Percentiles rank a stretch among this genome's conserved stretches.
Evolutionary conservation across 2,329 filamentous ascomycete genomes (phyloP).

Genomic region (Boeremia lycopersici): DNA sequence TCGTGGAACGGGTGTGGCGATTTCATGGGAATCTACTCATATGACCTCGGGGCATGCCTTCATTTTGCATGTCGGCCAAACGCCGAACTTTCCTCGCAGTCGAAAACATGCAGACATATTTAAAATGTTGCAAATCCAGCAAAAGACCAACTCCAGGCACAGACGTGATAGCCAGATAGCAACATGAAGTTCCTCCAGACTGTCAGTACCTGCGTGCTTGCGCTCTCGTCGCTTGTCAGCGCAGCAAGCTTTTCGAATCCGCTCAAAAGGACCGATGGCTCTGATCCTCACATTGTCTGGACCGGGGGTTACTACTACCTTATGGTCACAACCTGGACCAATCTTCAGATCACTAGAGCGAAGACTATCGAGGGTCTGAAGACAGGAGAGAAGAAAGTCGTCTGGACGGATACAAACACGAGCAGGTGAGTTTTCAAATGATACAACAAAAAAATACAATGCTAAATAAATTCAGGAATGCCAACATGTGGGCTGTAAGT

Average conservation of each 20-base stretch:
- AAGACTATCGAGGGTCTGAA: slow-evolving; percentile 63
- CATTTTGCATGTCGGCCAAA: slow-evolving; percentile 7
- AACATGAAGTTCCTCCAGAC: slow-evolving; percentile 25
- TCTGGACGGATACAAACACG: slow-evolving; percentile 57
- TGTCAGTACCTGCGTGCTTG: slow-evolving; percentile 19
- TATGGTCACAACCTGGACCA: slow-evolving; percentile 61
- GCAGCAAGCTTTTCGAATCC: slow-evolving; percentile 59
- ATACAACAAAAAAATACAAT: slow-evolving; percentile 40
- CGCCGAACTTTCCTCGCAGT: neutral
- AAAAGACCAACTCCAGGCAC: neutral
- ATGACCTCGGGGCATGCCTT: neutral
- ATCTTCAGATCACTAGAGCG: slow-evolving; percentile 61
- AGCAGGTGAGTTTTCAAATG: slow-evolving; percentile 32
- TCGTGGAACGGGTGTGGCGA: neutral
- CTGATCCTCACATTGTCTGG: slow-evolving; percentile 61
- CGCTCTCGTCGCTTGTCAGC: slow-evolving; percentile 29
- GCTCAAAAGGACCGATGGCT: slow-evolving; percentile 56
- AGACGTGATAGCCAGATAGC: neutral
- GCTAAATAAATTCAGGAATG: slow-evolving; percentile 45
- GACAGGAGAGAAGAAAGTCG: slow-evolving; percentile 56
- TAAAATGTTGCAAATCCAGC: neutral
- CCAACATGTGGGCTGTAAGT: slow-evolving; percentile 57
- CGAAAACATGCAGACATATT: neutral
- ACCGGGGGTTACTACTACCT: slow-evolving; percentile 63
- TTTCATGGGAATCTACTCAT: neutral